Base-by-base conservation (phyloP, 805 yeast genomes). In the Cyberlindnera mississippiensis region DNA sequence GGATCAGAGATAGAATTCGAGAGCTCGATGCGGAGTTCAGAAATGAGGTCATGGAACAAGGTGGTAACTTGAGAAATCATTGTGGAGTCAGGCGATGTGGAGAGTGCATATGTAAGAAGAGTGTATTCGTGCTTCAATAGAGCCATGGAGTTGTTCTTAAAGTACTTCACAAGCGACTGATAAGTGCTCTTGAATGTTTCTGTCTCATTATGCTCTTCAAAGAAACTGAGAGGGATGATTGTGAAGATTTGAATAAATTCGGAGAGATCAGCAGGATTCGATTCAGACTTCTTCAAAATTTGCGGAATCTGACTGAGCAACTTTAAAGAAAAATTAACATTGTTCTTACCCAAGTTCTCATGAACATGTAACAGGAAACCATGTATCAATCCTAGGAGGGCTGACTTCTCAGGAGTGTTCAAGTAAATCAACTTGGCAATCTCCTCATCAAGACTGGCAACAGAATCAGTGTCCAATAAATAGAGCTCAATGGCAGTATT, bases 391-490 rank as follows among this genome's bases (percentile, higher is more conserved):
- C 64, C 56, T 17, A 76, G 49, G 14, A 76, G 37, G 2, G 50
- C 37, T 20, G 52, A 50, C 18, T 61, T 63, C 3, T 53, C 53
- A 12, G 44, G 47, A 3, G 51, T 32, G 2, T 58, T 38, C 12
- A 69, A 44, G 2, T 60, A 63, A 22, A 72, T 50, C 14, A 53
- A 47, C 11, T 54, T 48, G 26, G 53, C 61, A 17, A 78, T 46
- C 6, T 59, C 60, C 2, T 58, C 53, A 30, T 63, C 65, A 19
- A 67, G 42, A 1, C 44, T 33, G 0, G 51, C 38, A 16, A 67
- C 42, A 1, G 73, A 58, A 0, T 76, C 67, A 3, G 67, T 35
- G 51, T 78, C 86, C 34, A 67, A 63, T 15, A 71, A 50, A 4
- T 71, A 53, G 48, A 70, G 75, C 2, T 65, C 59, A 1, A 72